A percentile compares a stretch with the other conserved stretches of the same genome.
Evolutionary conservation across 768 basidiomycete genomes (phyloP).

Genomic region (Epithele typhae): DNA sequence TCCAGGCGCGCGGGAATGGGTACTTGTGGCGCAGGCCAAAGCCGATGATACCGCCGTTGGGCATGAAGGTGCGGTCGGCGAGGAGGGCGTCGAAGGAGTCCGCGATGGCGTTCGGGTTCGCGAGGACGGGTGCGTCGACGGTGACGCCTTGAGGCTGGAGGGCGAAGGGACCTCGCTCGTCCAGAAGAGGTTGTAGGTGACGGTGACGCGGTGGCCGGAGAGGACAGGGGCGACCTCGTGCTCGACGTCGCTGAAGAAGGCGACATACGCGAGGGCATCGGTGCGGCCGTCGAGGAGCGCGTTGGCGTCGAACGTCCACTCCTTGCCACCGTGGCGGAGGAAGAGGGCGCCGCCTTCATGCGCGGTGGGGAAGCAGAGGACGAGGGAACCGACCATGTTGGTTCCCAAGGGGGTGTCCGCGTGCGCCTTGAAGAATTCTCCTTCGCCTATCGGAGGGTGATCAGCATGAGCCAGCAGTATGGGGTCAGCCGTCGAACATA

Average conservation of each 20-base stretch:
- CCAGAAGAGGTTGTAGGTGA: slow-evolving; percentile 40
- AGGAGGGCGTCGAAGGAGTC: slow-evolving; percentile 26
- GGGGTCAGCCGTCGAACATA: slow-evolving; percentile 9
- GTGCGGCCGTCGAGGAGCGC: slow-evolving; percentile 10
- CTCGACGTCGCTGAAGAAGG: slow-evolving; percentile 41
- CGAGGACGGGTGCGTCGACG: background rate
- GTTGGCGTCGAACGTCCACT: slow-evolving; percentile 30
- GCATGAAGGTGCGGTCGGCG: slow-evolving; percentile 29
- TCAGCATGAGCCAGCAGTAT: background rate
- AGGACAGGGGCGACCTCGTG: slow-evolving; percentile 40
- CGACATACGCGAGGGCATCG: slow-evolving; percentile 29
- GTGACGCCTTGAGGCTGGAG: too few relatives aligned
- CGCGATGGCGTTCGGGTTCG: slow-evolving; percentile 5
- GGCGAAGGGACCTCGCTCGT: too few relatives aligned
- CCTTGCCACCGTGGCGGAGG: slow-evolving; percentile 21
- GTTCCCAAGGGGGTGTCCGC: slow-evolving; percentile 22
- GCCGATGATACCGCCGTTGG: slow-evolving; percentile 35
- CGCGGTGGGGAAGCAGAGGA: slow-evolving; percentile 40
- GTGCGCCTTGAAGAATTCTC: slow-evolving; percentile 26
- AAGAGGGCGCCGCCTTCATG: slow-evolving; percentile 43
- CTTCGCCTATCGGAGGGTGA: slow-evolving; percentile 11
- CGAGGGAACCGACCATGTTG: slow-evolving; percentile 41
- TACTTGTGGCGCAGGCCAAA: slow-evolving; percentile 38
- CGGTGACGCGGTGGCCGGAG: slow-evolving; percentile 38
- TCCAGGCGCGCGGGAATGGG: slow-evolving; percentile 13